Percentiles rank a stretch among this genome's conserved stretches.
Conservation (phyloP, 140 eudicot genomes). For the Flaveria floridana region DNA sequence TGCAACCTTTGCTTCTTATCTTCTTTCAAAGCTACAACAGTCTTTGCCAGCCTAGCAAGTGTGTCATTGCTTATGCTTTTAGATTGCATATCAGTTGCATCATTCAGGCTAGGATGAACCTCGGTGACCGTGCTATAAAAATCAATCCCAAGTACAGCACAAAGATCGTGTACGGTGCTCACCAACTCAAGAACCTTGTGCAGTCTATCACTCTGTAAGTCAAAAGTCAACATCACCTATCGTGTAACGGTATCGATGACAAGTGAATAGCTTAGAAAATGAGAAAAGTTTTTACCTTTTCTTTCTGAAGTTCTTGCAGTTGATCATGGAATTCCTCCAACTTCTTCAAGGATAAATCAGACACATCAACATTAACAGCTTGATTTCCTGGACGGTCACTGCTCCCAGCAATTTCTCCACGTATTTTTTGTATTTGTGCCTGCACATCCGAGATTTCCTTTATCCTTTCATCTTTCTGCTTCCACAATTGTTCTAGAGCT, state of each 20-base stretch:
- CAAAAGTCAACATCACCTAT: constrained; percentile 17
- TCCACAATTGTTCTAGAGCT: constrained; percentile 55
- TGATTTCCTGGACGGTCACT: constrained; percentile 26
- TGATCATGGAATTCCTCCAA: constrained; percentile 68
- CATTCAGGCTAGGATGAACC: constrained; percentile 64
- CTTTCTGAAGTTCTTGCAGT: constrained; percentile 70
- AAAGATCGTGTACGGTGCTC: constrained; percentile 59
- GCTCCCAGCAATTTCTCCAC: constrained; percentile 71
- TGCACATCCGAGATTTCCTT: constrained; percentile 62
- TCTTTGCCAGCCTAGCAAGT: constrained; percentile 55
- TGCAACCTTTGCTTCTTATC: constrained; percentile 59
- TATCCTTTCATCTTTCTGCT: constrained; percentile 60
- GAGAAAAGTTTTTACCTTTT: constrained; percentile 46
- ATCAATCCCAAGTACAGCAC: constrained; percentile 61
- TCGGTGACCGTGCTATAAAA: constrained; percentile 51
- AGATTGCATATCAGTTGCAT: constrained; percentile 41
- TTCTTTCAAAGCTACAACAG: constrained; percentile 57
- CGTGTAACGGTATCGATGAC: neutral
- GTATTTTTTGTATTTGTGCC: constrained; percentile 49
- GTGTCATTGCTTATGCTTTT: constrained; percentile 77
- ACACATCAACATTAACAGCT: constrained; percentile 47
- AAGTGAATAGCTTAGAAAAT: neutral
- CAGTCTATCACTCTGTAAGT: constrained; percentile 58
- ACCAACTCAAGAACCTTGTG: constrained; percentile 54
- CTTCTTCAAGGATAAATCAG: constrained; percentile 58